These are phyloP conservation scores for Ciborinia camelliae DNA, from an alignment of 2,329 filamentous ascomycete species.

Conservation along the genomic window DNA sequence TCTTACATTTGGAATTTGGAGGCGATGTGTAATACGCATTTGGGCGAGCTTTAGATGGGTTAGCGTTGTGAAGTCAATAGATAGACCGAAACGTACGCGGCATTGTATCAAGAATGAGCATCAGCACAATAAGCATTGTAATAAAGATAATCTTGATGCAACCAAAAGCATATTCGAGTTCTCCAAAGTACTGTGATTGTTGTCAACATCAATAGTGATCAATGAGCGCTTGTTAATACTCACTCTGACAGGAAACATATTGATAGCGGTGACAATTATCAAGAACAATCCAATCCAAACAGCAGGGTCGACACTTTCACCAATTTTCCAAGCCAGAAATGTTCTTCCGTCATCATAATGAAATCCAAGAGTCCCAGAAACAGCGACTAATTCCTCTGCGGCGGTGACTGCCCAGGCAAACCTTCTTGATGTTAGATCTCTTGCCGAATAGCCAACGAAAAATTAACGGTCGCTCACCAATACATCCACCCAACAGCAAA, in stretches of 20 bases:
- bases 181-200: conserved; percentile 34
- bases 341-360: conserved; percentile 40
- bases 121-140: conserved; percentile 39
- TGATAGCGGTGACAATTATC: conserved; percentile 38
- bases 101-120: conserved; percentile 41
- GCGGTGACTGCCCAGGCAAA: conserved; percentile 41
- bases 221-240: neutral
- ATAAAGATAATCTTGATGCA: conserved; percentile 41
- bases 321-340: conserved; percentile 37
- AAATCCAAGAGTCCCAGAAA: conserved; percentile 40
- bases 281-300: conserved; percentile 42
- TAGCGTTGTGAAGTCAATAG: neutral
- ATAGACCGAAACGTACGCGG: conserved; percentile 34
- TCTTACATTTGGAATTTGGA: conserved; percentile 40
- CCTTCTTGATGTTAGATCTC: conserved; percentile 31
- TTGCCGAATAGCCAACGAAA: neutral
- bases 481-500: conserved; percentile 43
- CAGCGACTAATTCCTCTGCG: conserved; percentile 40
- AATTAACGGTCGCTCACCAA: conserved; percentile 32
- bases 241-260: conserved; percentile 41
- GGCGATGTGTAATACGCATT: conserved; percentile 40
- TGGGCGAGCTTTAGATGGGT: conserved; percentile 33
- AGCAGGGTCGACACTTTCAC: conserved; percentile 39
- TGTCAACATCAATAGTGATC: neutral
- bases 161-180: conserved; percentile 42